A percentile compares a stretch with the other conserved stretches of the same genome.
phyloP scores from a whole-genome alignment of 148 eudicot species.

The Chenopodium album region DNA sequence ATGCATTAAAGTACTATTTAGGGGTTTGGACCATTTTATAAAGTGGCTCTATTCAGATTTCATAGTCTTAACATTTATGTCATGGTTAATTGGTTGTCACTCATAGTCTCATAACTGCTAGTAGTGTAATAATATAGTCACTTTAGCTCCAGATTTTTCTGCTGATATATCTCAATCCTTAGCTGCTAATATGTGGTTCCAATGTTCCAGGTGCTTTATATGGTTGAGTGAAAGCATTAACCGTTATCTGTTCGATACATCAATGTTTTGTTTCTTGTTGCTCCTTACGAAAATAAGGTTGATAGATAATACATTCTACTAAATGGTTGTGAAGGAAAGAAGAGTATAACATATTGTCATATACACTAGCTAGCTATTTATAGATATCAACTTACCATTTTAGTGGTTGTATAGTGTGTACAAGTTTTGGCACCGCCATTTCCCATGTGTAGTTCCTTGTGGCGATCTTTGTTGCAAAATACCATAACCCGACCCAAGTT shows the following conservation, averaged over 20 bases:
- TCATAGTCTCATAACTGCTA: no score
- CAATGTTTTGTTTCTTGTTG: neutral
- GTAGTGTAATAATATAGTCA: neutral
- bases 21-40: constrained; percentile 11
- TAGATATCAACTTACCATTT: no score
- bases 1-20: neutral
- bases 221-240: no score
- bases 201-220: no score
- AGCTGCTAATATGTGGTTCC: neutral
- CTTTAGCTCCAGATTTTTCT: neutral
- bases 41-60: neutral
- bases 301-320: neutral
- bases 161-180: neutral
- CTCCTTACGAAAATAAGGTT: neutral
- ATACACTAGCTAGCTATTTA: no score
- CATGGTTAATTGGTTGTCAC: neutral
- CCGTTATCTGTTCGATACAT: neutral
- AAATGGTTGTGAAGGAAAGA: no score
- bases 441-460: no score
- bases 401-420: no score
- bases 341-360: no score
- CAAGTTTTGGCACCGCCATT: no score
- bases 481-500: no score
- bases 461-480: no score
- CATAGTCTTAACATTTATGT: neutral